Base-by-base conservation (phyloP, 176 grass and related monocot species). In the Lolium rigidum region DNA sequence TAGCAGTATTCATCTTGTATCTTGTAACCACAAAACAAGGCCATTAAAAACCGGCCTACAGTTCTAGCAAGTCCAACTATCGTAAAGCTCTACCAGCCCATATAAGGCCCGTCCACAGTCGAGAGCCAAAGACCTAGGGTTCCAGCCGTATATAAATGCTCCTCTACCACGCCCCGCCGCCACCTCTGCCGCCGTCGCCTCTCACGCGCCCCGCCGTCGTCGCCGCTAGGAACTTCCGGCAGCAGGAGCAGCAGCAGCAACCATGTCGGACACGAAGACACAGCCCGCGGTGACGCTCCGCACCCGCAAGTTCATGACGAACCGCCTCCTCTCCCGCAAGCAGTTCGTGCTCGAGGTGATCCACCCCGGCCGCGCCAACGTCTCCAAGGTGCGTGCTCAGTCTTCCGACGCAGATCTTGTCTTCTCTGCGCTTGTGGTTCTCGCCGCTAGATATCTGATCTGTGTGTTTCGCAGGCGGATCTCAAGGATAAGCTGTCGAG, bases 281-380 rank as follows among this genome's bases (percentile, higher is more conserved):
- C 21, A 71, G 17, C 78, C 90, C 1, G 89, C 89, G 31, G 92
- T 98, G 57, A 98, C 93, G 4, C 91, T 98, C 78, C 90, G 96
- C 55, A 98, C 96, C 2, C 89, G 93, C 85, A 98, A 98, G 88
- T 98, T 98, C 88, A 98, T 98, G 96, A 95, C 96, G 9, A 98
- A 98, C 87, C 91, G 96, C 55, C 93, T 98, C 80, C 96, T 95
- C 58, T 86, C 93, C 31, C 88, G 96, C 43, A 98, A 93, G 86
- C 93, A 98, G 88, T 98, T 98, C 90, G 90, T 98, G 67, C 91
- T 98, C 26, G 96, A 98, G 84, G 96, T 98, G 49, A 90, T 98
- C 87, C 96, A 95, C 69, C 93, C 96, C 2, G 96, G 96, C 78
- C 91, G 92, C 58, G 92, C 96, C 41, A 98, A 98, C 84, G 93